Evolutionary conservation across 2,329 filamentous ascomycete species (phyloP).

Genomic region (Penicillium sp.): DNA sequence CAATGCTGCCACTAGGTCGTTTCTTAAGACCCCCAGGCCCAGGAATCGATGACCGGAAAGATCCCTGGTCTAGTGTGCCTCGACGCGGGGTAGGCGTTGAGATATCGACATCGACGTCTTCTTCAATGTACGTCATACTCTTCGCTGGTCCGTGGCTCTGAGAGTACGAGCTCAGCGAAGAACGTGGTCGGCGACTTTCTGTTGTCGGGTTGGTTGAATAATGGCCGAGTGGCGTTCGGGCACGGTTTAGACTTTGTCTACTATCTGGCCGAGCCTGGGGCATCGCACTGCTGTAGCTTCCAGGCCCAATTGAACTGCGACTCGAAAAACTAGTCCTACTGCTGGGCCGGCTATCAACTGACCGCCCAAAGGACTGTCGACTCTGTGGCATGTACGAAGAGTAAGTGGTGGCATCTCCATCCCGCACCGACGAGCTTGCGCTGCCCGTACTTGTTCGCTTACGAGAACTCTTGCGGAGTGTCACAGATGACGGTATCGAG

Average conservation of each 20-base stretch:
- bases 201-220: conserved; percentile 47
- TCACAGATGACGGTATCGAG: conserved; percentile 53
- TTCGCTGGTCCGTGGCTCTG: conserved; percentile 55
- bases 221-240: conserved; percentile 61
- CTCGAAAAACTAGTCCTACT: conserved; percentile 64
- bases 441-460: conserved; percentile 43
- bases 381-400: conserved; percentile 30
- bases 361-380: conserved; percentile 48
- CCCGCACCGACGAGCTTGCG: conserved; percentile 34
- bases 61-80: conserved; percentile 39
- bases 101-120: conserved; percentile 33
- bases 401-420: conserved; percentile 28
- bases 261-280: conserved; percentile 58
- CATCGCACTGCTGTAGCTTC: conserved; percentile 32
- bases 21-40: conserved; percentile 47
- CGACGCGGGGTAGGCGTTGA: conserved; percentile 27
- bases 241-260: conserved; percentile 57
- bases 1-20: conserved; percentile 46
- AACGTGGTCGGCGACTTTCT: conserved; percentile 60
- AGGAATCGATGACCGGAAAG: conserved; percentile 46
- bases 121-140: conserved; percentile 55
- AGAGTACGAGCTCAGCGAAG: conserved; percentile 61
- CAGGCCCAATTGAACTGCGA: conserved; percentile 38
- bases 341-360: conserved; percentile 61
- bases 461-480: conserved; percentile 46